Base-by-base conservation (phyloP, 306 rosid species). In the Luffa acutangula region DNA sequence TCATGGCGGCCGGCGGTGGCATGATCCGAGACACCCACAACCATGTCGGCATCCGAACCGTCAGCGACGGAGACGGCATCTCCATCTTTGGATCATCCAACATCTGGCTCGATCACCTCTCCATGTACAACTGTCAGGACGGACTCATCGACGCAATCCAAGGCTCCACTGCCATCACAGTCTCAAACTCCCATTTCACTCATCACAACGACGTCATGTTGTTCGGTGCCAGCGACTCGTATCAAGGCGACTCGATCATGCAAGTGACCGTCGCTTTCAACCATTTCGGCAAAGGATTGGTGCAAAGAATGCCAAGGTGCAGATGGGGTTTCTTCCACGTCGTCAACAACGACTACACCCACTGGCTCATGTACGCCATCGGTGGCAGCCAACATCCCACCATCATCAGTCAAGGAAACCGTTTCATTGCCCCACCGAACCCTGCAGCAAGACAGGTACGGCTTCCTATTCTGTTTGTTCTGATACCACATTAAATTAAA, bases 321-420 rank as follows among this genome's bases (percentile, higher is more conserved):
- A 81, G 98, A 81, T 85, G 69, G 81, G 93, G 97, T 2, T 91
- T 90, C 81, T 67, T 89, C 81, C 97, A 91, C 51, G 93, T 91
- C 3, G 84, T 93, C 1, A 93, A 93, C 86, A 93, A 93, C 9
- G 93, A 91, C 76, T 93, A 93, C 82, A 90, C 96, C 4, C 95
- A 93, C 21, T 93, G 98, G 98, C 67, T 63, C 2, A 93, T 89
- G 96, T 93, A 93, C 31, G 98, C 98, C 80, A 90, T 93, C 18
- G 97, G 98, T 12, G 98, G 98, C 4, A 91, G 96, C 83, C 25
- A 87, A 13, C 82, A 73, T 3, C 98, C 98, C 4, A 90, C 96
- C 2, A 91, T 93, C 67, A 82, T 90, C 3, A 90, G 97, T 82
- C 93, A 93, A 52, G 98, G 98, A n/a, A 91, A 93, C 46, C 87